Evolutionary conservation across 805 yeast genomes (phyloP), one percentile per base, ranked within the genome.

Genomic region (Sugiyamaella floridensis): DNA sequence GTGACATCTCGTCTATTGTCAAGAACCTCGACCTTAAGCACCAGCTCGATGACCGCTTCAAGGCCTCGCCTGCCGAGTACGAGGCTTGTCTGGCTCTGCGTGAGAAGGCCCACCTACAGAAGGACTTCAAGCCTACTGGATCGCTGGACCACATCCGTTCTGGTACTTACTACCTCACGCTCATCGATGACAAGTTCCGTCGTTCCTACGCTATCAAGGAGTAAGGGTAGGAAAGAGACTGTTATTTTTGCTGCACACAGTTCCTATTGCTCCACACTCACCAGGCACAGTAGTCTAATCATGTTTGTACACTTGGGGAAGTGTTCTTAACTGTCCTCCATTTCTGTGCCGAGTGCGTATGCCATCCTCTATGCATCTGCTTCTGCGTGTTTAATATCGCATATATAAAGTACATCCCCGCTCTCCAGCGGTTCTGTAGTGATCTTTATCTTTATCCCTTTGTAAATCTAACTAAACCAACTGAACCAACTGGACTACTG

Each of bases 21-120:
- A 69, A 79, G 59, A 76, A 74, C 53, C 79, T 92, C 65, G 79
- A 85, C 70, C 74, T 93, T 59, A 82, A 83, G 65, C 65, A 76
- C 64, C 81, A 80, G 69, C 79, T 93, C 58, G 79, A 77, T 50
- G 72, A 72, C 59, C 87, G 99, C 78, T 68, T 64, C 55, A 69
- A 74, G 53, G 80, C 78, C 63, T 67, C 90, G 49, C 98, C 99
- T 57, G 77, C 77, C 65, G 82, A 85, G 64, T 93, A 89, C 73
- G 86, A 89, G 70, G 81, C 74, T 28, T 90, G 92, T 47, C 79
- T 93, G 61, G 83, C 74, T 26, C 77, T 87, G 62, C 89, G 99
- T 77, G 99, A 93, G 76, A 78, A 80, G 64, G 86, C 92, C 47
- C 97, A 92, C 68, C 74, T 89, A 69, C 79, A 88, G 71, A 88